Conservation (phyloP, 2,329 filamentous ascomycete species). For the Trichoderma sp. region DNA sequence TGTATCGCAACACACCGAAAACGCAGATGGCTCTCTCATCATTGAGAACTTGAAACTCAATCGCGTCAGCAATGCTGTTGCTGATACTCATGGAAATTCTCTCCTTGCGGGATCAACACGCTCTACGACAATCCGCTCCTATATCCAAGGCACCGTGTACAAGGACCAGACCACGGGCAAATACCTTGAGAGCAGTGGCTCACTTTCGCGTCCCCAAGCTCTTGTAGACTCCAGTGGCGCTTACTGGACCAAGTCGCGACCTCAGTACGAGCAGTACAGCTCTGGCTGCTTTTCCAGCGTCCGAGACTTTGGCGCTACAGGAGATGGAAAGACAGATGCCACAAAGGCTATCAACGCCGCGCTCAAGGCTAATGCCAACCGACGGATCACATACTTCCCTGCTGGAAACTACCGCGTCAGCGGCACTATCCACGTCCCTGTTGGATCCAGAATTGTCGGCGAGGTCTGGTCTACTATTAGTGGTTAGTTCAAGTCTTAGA, state of each 20-base stretch:
- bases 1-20: slow-evolving; percentile 29
- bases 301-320: slow-evolving; percentile 68
- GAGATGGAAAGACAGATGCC: slow-evolving; percentile 72
- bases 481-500: slow-evolving; percentile 12
- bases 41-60: slow-evolving; percentile 29
- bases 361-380: slow-evolving; percentile 49
- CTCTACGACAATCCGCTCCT: slow-evolving; percentile 20
- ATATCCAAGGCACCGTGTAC: slow-evolving; percentile 29
- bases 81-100: slow-evolving; percentile 14
- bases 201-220: slow-evolving; percentile 21
- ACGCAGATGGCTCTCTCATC: slow-evolving; percentile 29
- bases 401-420: slow-evolving; percentile 45
- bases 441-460: slow-evolving; percentile 27
- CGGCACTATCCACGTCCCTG: slow-evolving; percentile 30
- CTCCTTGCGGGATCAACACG: slow-evolving; percentile 22
- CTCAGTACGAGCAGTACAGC: slow-evolving; percentile 29
- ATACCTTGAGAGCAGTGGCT: slow-evolving; percentile 27
- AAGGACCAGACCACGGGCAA: slow-evolving; percentile 20
- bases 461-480: slow-evolving; percentile 30
- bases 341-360: slow-evolving; percentile 81
- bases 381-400: slow-evolving; percentile 27
- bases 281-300: slow-evolving; percentile 54
- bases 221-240: slow-evolving; percentile 27
- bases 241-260: slow-evolving; percentile 29
- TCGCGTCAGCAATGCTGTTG: slow-evolving; percentile 15